phyloP scores from a whole-genome alignment of 441 rosid species.

The Jatropha podagrica region DNA sequence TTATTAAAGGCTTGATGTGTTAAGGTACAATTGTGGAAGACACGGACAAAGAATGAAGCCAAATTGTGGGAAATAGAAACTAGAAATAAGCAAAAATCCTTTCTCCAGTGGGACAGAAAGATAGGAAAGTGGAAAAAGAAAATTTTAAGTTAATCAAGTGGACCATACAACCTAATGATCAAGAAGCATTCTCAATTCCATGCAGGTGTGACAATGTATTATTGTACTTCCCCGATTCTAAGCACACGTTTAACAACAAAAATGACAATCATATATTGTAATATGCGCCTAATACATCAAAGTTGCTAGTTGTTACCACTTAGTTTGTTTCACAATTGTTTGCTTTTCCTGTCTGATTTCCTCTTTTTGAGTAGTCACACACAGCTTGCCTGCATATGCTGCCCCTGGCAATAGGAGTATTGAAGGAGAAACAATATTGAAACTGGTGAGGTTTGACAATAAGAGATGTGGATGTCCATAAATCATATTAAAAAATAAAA shows the following conservation, averaged over 20 bases:
- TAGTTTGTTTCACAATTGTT: not conserved
- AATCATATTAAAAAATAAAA: too few relatives aligned
- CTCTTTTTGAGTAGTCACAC: not conserved
- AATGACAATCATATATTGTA: not conserved
- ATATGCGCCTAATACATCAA: not conserved
- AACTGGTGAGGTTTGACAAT: too few relatives aligned
- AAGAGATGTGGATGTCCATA: too few relatives aligned
- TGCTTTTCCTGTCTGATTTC: not conserved
- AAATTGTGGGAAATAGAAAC: not conserved
- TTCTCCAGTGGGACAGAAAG: not conserved
- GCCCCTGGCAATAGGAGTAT: not conserved
- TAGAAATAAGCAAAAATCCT: not conserved
- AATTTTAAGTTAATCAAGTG: not conserved
- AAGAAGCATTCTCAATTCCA: not conserved
- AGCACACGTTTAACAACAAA: not conserved
- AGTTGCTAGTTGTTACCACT: not conserved
- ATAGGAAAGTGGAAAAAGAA: not conserved
- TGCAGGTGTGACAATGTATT: not conserved
- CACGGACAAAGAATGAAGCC: not conserved
- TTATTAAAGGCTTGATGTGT: not conserved
- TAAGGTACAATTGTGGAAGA: not conserved
- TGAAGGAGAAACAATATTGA: too few relatives aligned
- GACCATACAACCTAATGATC: not conserved
- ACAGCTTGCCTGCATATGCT: not conserved
- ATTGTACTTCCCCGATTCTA: not conserved